These are phyloP conservation scores for Schoenoplectus triqueter DNA, from an alignment of 202 grass and related monocot genomes.

Conservation along the genomic window DNA sequence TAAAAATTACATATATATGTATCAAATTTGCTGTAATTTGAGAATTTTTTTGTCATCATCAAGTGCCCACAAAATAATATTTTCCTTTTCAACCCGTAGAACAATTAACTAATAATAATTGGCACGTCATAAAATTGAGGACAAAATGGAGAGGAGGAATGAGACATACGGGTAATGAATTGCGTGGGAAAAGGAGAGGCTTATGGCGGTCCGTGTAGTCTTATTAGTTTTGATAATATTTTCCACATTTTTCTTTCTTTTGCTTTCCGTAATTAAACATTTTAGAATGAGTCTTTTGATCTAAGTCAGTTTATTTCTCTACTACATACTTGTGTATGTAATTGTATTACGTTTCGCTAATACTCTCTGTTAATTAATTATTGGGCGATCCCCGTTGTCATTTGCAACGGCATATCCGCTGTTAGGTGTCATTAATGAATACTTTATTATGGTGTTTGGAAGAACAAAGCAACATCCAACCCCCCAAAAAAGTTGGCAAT, in stretches of 20 bases:
- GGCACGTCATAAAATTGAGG: not conserved
- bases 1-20: not conserved
- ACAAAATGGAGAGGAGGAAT: conserved; percentile 9
- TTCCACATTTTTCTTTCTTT: conserved; percentile 12
- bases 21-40: not conserved
- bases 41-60: not conserved
- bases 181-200: conserved; percentile 42
- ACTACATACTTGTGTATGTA: not conserved
- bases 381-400: not conserved
- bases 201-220: not conserved
- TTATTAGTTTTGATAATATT: not conserved
- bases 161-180: conserved; percentile 22
- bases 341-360: not conserved
- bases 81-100: too few species aligned
- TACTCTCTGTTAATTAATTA: not conserved
- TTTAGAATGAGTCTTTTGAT: not conserved
- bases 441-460: not conserved
- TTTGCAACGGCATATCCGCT: not conserved
- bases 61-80: not conserved
- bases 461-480: not conserved
- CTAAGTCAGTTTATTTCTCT: not conserved
- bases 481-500: not conserved
- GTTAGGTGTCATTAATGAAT: not conserved
- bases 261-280: conserved; percentile 24
- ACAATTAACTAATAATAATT: not conserved